Evolutionary conservation across 1,284 basidiomycete genomes (phyloP).

Genomic region (Marasmius oreades): DNA sequence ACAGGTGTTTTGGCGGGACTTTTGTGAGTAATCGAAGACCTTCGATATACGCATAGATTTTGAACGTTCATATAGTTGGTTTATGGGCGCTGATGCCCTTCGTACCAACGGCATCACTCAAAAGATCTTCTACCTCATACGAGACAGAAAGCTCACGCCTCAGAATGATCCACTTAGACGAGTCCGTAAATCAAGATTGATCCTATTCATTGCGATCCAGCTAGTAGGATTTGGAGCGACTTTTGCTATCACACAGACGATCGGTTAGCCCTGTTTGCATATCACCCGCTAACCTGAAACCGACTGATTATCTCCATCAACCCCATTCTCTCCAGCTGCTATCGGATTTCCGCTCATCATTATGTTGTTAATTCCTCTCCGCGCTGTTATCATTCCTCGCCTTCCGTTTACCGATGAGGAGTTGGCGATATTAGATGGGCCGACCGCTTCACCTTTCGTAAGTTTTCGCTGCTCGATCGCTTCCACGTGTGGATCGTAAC

Average conservation of each 20-base stretch:
- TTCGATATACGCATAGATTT: constrained; percentile 15
- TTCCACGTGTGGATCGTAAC: neutral
- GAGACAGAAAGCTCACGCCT: constrained; percentile 66
- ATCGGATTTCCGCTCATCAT: constrained; percentile 94
- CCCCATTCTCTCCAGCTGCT: constrained; percentile 61
- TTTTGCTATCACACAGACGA: constrained; percentile 90
- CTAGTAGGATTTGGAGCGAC: constrained; percentile 86
- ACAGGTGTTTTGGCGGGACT: constrained; percentile 67
- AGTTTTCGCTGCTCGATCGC: constrained; percentile 31
- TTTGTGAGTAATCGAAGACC: constrained; percentile 47
- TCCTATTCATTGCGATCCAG: constrained; percentile 80
- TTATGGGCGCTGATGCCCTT: constrained; percentile 86
- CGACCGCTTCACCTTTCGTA: constrained; percentile 81
- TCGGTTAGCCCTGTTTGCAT: constrained; percentile 47
- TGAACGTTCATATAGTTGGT: constrained; percentile 57
- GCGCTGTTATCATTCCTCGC: constrained; percentile 71
- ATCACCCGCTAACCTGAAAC: neutral
- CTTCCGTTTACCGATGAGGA: constrained; percentile 82
- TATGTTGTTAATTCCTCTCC: constrained; percentile 80
- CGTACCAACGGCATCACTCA: constrained; percentile 81
- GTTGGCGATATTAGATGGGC: constrained; percentile 82
- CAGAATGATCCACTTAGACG: constrained; percentile 66
- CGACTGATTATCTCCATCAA: constrained; percentile 2
- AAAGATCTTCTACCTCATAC: constrained; percentile 81
- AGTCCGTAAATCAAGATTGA: constrained; percentile 74